These are phyloP conservation scores for Rhododendron ovatum DNA, from an alignment of 148 eudicot species.

Conservation along the genomic window DNA sequence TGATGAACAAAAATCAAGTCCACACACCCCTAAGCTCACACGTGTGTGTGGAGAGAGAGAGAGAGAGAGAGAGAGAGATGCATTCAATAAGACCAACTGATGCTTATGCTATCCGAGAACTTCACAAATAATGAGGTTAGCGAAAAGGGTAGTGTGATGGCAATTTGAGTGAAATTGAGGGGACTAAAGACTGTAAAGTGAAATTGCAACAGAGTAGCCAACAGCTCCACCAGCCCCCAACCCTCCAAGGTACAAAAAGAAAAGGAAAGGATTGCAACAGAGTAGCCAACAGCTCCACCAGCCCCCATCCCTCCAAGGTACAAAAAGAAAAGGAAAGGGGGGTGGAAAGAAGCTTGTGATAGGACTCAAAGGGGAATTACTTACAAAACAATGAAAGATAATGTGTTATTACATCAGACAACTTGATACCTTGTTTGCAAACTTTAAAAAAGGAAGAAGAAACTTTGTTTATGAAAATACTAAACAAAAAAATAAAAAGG, in stretches of 20 bases:
- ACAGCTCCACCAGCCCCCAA: neutral
- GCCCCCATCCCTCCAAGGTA: neutral
- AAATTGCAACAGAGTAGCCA: neutral
- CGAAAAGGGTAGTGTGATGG: neutral
- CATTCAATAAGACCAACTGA: neutral
- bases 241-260: neutral
- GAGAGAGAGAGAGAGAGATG: neutral
- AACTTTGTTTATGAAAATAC: neutral
- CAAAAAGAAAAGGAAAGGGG: neutral
- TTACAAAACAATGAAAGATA: neutral
- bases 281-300: neutral
- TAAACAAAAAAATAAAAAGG: neutral
- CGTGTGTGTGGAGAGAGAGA: neutral
- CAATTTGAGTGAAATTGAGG: neutral
- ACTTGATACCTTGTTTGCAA: neutral
- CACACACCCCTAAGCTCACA: neutral
- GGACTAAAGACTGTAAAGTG: neutral
- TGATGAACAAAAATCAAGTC: neutral
- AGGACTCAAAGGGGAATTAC: neutral
- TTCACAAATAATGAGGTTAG: neutral
- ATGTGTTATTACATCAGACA: neutral
- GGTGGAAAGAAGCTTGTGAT: neutral
- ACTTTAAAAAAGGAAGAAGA: neutral
- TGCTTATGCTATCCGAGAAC: neutral
- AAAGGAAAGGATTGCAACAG: neutral